Evolutionary conservation across 805 yeast species (phyloP).

Genomic region (Gaillardinia entomophila): DNA sequence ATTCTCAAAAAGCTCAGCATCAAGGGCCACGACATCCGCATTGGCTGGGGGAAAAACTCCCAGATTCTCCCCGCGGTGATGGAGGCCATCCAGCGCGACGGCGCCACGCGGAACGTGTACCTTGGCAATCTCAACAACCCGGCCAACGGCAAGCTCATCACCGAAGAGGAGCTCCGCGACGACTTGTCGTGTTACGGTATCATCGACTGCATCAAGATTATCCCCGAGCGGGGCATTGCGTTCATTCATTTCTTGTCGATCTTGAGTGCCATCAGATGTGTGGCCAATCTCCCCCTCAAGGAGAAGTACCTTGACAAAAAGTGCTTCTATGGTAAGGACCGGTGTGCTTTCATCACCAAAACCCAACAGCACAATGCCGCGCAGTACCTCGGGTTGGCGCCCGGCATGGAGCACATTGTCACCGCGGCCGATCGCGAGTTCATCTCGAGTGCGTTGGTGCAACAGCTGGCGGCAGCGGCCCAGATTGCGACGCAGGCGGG

Average conservation of each 20-base stretch:
- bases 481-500: slow-evolving; percentile 94
- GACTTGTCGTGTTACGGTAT: slow-evolving; percentile 74
- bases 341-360: slow-evolving; percentile 91
- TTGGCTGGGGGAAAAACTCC: slow-evolving; percentile 90
- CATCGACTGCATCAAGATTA: slow-evolving; percentile 78
- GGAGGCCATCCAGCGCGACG: slow-evolving; percentile 72
- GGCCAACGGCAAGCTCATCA: slow-evolving; percentile 36
- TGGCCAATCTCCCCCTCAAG: slow-evolving; percentile 60
- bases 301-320: slow-evolving; percentile 71
- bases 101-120: slow-evolving; percentile 92
- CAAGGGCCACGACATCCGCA: slow-evolving; percentile 72
- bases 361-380: slow-evolving; percentile 97
- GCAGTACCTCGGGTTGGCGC: slow-evolving; percentile 85
- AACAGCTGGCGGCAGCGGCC: slow-evolving; percentile 97
- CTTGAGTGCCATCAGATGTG: slow-evolving; percentile 80
- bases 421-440: slow-evolving; percentile 63
- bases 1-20: slow-evolving; percentile 76
- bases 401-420: slow-evolving; percentile 77
- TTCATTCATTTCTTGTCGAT: slow-evolving; percentile 88
- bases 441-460: slow-evolving; percentile 72
- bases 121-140: slow-evolving; percentile 72
- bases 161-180: slow-evolving; percentile 59
- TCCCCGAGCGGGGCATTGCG: slow-evolving; percentile 78
- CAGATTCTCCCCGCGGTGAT: slow-evolving; percentile 70
- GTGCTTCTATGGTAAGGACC: slow-evolving; percentile 87